Evolutionary conservation across 805 yeast genomes (phyloP).

Genomic region (Brettanomyces bruxellensis): DNA sequence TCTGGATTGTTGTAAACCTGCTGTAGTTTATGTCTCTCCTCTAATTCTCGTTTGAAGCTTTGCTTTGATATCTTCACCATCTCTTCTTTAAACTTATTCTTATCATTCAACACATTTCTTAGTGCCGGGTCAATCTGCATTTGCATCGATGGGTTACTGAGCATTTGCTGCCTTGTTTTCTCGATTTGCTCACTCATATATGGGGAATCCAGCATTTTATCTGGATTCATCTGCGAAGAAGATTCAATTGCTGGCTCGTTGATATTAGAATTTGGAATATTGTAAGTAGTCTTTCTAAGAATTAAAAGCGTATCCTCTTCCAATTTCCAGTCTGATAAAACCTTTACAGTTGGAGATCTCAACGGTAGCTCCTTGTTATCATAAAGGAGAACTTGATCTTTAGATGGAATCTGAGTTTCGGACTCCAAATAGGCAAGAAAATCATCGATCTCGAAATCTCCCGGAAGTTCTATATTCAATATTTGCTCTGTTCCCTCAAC

Average conservation of each 20-base stretch:
- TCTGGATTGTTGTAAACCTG: constrained; percentile 57
- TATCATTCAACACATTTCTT: constrained; percentile 10
- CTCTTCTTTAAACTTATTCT: constrained; percentile 21
- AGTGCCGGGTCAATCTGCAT: constrained; percentile 20
- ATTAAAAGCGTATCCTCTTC: constrained; percentile 54
- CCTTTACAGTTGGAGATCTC: constrained; percentile 15
- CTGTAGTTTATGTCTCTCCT: constrained; percentile 21
- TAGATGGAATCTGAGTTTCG: constrained; percentile 48
- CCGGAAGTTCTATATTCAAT: constrained; percentile 52
- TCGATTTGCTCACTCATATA: constrained; percentile 32
- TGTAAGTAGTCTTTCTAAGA: constrained; percentile 21
- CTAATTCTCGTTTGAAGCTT: constrained; percentile 5
- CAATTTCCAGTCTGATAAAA: constrained; percentile 40
- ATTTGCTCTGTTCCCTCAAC: constrained; percentile 41
- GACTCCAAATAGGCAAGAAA: constrained; percentile 65
- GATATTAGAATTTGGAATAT: constrained; percentile 21
- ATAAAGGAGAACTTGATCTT: constrained; percentile 38
- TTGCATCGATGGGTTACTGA: constrained; percentile 29
- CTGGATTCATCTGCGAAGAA: constrained; percentile 4
- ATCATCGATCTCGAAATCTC: constrained; percentile 55
- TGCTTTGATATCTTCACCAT: constrained; percentile 26
- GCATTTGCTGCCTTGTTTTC: constrained; percentile 37
- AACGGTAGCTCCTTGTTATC: constrained; percentile 33
- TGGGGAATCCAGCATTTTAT: constrained; percentile 3
- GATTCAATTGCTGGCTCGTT: background rate